Conservation (phyloP, 257 asterid genomes). For the Anisodus acutangulus region DNA sequence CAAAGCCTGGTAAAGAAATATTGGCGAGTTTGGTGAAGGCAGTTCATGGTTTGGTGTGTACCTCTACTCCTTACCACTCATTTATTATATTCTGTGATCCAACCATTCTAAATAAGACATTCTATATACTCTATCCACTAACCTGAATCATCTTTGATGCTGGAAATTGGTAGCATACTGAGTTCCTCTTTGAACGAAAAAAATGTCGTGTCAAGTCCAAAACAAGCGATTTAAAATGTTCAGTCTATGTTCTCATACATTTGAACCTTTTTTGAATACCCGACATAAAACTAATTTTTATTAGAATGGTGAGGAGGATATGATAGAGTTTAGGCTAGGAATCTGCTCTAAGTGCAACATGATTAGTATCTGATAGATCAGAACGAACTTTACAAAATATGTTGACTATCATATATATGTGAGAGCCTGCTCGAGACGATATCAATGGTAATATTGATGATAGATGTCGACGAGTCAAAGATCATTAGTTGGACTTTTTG, state of each 20-base stretch:
- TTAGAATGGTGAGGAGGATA: slow-evolving; percentile 21
- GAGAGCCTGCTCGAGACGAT: background rate
- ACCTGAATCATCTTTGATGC: background rate
- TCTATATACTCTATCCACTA: background rate
- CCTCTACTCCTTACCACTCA: slow-evolving; percentile 26
- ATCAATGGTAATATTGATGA: background rate
- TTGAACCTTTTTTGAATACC: background rate
- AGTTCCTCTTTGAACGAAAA: background rate
- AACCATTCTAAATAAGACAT: slow-evolving; percentile 6
- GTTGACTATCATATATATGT: slow-evolving; percentile 14
- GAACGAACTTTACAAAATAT: slow-evolving; percentile 9
- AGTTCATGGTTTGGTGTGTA: slow-evolving; percentile 84
- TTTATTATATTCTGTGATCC: background rate
- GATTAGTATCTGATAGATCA: background rate
- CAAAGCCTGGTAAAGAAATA: slow-evolving; percentile 90
- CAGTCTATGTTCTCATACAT: slow-evolving; percentile 16
- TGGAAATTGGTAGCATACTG: background rate
- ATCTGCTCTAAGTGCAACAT: slow-evolving; percentile 9
- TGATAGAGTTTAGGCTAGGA: background rate
- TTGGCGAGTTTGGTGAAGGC: slow-evolving; percentile 76
- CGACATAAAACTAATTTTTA: background rate
- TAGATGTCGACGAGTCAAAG: background rate
- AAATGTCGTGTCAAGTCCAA: background rate
- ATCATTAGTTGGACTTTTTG: slow-evolving; percentile 10
- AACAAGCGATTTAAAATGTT: background rate